A percentile compares a stretch with the other conserved stretches of the same genome.
These are phyloP conservation scores for Chytridium lagenaria DNA, from an alignment of 371 early-diverging fungal species.

Conservation along the genomic window DNA sequence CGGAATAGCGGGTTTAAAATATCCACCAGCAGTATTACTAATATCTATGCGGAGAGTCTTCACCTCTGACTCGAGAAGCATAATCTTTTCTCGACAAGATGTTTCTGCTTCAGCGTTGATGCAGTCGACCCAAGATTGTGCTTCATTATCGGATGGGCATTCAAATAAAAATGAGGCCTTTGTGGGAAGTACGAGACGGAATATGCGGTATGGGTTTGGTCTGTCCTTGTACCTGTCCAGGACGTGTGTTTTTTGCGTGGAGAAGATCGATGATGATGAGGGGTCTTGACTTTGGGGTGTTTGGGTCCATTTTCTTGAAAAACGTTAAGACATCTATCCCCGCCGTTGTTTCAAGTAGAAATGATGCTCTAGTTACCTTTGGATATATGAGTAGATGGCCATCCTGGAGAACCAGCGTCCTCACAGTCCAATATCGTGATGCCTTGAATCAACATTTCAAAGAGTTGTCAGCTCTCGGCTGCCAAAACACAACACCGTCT, in stretches of 20 bases:
- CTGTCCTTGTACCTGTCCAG: background rate
- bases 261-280: background rate
- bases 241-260: background rate
- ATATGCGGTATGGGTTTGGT: background rate
- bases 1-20: background rate
- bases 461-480: too few relatives aligned
- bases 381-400: background rate
- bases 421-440: background rate
- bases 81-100: constrained; percentile 2
- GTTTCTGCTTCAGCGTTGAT: constrained; percentile 12
- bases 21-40: background rate
- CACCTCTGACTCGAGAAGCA: background rate
- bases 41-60: background rate
- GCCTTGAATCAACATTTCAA: background rate
- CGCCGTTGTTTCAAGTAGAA: too few relatives aligned
- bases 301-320: background rate
- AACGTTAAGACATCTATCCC: background rate
- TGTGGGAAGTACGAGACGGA: background rate
- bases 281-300: background rate
- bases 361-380: constrained; percentile 1
- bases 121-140: background rate
- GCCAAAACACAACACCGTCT: too few relatives aligned
- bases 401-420: constrained; percentile 10
- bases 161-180: background rate
- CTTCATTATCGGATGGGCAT: background rate